A percentile compares a stretch with the other conserved stretches of the same genome.
These are phyloP conservation scores for Aureobasidium uvarum DNA, from an alignment of 2,329 filamentous ascomycete genomes.

Conservation along the genomic window DNA sequence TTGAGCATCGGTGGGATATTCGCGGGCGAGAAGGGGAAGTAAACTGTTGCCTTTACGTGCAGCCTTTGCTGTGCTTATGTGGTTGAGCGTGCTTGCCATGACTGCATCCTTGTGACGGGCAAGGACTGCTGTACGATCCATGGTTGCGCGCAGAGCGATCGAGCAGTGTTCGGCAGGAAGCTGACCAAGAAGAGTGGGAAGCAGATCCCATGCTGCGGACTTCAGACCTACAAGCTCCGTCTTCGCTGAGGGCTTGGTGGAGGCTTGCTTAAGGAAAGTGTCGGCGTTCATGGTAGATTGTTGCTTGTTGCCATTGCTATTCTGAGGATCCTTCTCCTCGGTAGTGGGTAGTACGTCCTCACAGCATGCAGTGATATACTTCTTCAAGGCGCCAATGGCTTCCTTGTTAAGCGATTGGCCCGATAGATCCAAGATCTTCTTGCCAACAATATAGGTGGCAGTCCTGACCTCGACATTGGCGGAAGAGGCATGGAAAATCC, in stretches of 20 bases:
- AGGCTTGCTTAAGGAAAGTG: constrained; percentile 58
- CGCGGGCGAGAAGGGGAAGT: constrained; percentile 71
- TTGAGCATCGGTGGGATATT: constrained; percentile 60
- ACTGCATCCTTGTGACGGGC: constrained; percentile 68
- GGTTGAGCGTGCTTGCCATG: constrained; percentile 78
- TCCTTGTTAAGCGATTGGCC: constrained; percentile 67
- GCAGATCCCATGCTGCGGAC: constrained; percentile 58
- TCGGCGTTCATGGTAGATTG: constrained; percentile 63
- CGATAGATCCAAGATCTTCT: constrained; percentile 57
- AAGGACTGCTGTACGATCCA: constrained; percentile 80
- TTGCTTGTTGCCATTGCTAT: constrained; percentile 40
- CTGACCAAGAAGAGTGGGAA: constrained; percentile 60
- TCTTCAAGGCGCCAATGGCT: constrained; percentile 61
- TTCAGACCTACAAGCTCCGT: constrained; percentile 48
- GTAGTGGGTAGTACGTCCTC: constrained; percentile 62
- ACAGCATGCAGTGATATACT: constrained; percentile 67
- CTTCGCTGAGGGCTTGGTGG: constrained; percentile 31
- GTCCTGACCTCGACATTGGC: constrained; percentile 56
- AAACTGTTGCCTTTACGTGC: constrained; percentile 61
- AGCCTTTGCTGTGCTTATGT: constrained; percentile 59
- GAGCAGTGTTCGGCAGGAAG: constrained; percentile 66
- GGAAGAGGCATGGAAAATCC: constrained; percentile 62
- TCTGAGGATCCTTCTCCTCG: constrained; percentile 41
- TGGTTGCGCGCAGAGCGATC: constrained; percentile 67
- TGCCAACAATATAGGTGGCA: constrained; percentile 60